Evolutionary conservation across 2,329 filamentous ascomycete species (phyloP).

Genomic region (Arthrobotrys conoides): DNA sequence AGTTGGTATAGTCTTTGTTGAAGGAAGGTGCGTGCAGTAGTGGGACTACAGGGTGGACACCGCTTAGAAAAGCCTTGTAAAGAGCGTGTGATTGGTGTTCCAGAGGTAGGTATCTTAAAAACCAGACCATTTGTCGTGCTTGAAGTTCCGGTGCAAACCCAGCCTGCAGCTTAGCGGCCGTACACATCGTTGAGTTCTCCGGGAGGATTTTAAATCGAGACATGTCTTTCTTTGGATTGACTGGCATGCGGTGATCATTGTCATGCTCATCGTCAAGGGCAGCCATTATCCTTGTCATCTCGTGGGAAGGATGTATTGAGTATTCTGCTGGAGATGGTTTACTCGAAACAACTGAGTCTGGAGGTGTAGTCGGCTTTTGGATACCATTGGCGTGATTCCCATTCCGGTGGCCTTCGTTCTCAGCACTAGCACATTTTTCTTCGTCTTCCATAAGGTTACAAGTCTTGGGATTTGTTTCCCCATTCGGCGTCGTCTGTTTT

Average conservation of each 20-base stretch:
- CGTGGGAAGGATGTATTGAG: constrained; percentile 10
- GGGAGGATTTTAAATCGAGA: constrained; percentile 50
- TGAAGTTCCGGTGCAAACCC: constrained; percentile 57
- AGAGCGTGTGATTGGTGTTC: constrained; percentile 60
- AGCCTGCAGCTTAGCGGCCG: constrained; percentile 52
- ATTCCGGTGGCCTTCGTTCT: neutral
- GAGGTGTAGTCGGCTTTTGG: constrained; percentile 6
- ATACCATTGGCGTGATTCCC: neutral
- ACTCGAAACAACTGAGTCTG: constrained; percentile 25
- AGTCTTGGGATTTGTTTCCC: constrained; percentile 26
- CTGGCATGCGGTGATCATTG: constrained; percentile 22
- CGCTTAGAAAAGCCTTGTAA: constrained; percentile 63
- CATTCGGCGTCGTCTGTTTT: neutral
- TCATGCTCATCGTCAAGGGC: constrained; percentile 49
- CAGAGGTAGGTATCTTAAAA: constrained; percentile 54
- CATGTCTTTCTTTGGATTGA: constrained; percentile 51
- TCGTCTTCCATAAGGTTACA: constrained; percentile 58
- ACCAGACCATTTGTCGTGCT: constrained; percentile 53
- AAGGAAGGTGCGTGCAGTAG: constrained; percentile 64
- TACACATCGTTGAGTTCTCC: constrained; percentile 50
- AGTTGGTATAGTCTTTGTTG: constrained; percentile 61
- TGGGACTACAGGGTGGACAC: constrained; percentile 64
- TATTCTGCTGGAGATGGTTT: constrained; percentile 24
- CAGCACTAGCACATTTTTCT: neutral
- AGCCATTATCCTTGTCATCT: constrained; percentile 51